Conservation (phyloP, 768 basidiomycete genomes). For the Cystobasidium ongulense region DNA sequence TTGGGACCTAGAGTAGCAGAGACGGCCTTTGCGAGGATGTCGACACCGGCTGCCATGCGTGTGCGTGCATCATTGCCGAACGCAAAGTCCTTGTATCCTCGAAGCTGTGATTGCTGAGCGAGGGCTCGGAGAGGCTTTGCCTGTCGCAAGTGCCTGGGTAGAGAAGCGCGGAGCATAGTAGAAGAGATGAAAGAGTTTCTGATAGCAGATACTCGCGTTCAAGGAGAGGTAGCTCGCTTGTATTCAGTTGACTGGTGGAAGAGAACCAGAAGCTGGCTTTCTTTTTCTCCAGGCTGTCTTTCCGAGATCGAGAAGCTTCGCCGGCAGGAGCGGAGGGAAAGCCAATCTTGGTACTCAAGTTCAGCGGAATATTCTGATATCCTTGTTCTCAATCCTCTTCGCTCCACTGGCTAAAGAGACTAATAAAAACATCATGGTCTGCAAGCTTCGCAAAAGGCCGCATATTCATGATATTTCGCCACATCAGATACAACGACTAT, state of each 20-base stretch:
- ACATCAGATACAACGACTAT: background rate
- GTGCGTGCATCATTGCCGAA: conserved; percentile 90
- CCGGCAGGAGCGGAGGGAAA: background rate
- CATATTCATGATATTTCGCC: background rate
- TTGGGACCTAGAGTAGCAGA: conserved; percentile 94
- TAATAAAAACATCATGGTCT: too few species aligned
- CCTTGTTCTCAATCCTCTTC: too few species aligned
- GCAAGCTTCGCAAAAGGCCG: background rate
- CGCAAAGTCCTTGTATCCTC: conserved; percentile 80
- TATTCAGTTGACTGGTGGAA: background rate
- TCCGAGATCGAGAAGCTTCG: conserved; percentile 8
- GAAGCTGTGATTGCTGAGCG: background rate
- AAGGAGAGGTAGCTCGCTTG: background rate
- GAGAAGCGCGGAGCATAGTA: conserved; percentile 21
- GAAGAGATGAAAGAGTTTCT: background rate
- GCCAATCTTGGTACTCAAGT: background rate
- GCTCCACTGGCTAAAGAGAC: too few species aligned
- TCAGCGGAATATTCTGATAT: background rate
- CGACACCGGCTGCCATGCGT: conserved; percentile 82
- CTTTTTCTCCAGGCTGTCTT: background rate
- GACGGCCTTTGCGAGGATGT: conserved; percentile 93
- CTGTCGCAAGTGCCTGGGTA: background rate
- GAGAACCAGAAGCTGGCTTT: background rate
- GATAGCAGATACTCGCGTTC: background rate
- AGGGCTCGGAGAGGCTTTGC: conserved; percentile 3